These are phyloP conservation scores for Neophaeococcomyces aloes DNA, from an alignment of 2,329 filamentous ascomycete species.

Conservation along the genomic window DNA sequence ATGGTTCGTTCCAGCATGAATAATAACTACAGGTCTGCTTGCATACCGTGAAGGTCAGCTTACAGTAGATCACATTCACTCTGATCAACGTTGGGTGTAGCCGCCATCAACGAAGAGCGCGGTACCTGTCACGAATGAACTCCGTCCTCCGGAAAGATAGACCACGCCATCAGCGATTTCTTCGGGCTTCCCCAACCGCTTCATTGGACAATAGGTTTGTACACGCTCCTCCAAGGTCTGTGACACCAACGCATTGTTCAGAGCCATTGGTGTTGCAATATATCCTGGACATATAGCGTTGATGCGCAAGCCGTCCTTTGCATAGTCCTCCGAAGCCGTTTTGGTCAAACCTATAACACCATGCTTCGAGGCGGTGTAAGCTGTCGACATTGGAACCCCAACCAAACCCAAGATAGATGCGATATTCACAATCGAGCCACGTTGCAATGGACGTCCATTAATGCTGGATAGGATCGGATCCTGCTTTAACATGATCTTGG, in stretches of 20 bases:
- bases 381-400: slow-evolving; percentile 29
- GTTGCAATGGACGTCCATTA: slow-evolving; percentile 28
- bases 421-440: slow-evolving; percentile 43
- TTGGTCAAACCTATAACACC: slow-evolving; percentile 49
- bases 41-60: no score
- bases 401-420: slow-evolving; percentile 44
- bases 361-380: slow-evolving; percentile 41
- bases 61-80: neutral
- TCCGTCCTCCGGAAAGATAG: slow-evolving; percentile 56
- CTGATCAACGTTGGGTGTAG: slow-evolving; percentile 36
- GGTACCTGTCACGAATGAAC: slow-evolving; percentile 59
- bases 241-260: slow-evolving; percentile 62
- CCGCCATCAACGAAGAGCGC: slow-evolving; percentile 63
- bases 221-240: slow-evolving; percentile 46
- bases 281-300: slow-evolving; percentile 45
- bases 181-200: slow-evolving; percentile 40
- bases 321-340: slow-evolving; percentile 44
- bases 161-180: slow-evolving; percentile 54
- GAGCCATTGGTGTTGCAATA: slow-evolving; percentile 62
- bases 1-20: no score
- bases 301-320: slow-evolving; percentile 36
- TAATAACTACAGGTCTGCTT: no score
- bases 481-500: slow-evolving; percentile 37
- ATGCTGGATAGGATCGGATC: slow-evolving; percentile 31
- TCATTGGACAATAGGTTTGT: slow-evolving; percentile 39